phyloP scores from a whole-genome alignment of 2,329 filamentous ascomycete species.

The Phialemonium atrogriseum region DNA sequence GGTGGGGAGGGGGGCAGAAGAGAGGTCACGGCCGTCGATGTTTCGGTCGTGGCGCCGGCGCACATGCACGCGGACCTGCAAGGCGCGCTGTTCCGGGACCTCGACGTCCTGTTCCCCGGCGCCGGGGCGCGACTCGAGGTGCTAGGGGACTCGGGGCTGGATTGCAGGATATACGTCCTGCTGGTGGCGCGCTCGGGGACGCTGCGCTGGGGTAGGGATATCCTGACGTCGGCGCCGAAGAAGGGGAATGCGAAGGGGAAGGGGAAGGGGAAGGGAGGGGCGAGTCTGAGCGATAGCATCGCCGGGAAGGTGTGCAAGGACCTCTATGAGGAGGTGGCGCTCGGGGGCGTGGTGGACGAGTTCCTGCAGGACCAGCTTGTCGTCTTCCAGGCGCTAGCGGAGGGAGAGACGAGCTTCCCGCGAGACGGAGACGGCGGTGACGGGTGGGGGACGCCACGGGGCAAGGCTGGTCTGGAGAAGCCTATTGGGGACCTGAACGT shows the following conservation, averaged over 20 bases:
- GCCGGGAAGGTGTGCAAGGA: conserved; percentile 35
- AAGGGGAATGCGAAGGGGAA: conserved; percentile 21
- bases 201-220: conserved; percentile 15
- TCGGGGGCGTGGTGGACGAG: conserved; percentile 42
- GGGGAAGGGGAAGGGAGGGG: conserved; percentile 14
- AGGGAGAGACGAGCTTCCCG: conserved; percentile 40
- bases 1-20: not conserved
- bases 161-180: conserved; percentile 45
- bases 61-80: conserved; percentile 33
- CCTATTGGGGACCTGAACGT: conserved; percentile 20
- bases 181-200: conserved; percentile 43
- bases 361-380: conserved; percentile 54
- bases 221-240: conserved; percentile 30
- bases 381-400: conserved; percentile 49
- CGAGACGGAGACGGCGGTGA: conserved; percentile 11
- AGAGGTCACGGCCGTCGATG: conserved; percentile 36
- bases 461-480: conserved; percentile 15
- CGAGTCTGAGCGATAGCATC: conserved; percentile 27
- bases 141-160: conserved; percentile 42
- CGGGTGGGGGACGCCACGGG: no score
- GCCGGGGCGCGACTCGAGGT: conserved; percentile 35
- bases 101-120: conserved; percentile 33
- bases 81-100: conserved; percentile 26
- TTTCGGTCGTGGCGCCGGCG: conserved; percentile 41
- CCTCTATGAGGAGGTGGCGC: conserved; percentile 34